Evolutionary conservation across 805 yeast genomes (phyloP).

Genomic region (Saturnispora bothae): DNA sequence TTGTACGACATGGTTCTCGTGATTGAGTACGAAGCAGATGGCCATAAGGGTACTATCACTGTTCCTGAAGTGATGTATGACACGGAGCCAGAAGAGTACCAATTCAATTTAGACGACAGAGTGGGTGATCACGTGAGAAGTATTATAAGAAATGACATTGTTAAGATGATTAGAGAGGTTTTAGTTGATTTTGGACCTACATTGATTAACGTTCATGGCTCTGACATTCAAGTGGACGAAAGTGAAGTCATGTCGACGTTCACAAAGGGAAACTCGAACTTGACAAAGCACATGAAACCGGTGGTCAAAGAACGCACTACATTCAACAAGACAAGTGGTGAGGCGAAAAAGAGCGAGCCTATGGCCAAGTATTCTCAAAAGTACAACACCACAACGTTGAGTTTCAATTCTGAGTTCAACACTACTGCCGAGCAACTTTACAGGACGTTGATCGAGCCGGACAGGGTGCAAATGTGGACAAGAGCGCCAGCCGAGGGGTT

Average conservation of each 20-base stretch:
- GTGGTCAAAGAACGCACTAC: conserved; percentile 22
- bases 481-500: conserved; percentile 53
- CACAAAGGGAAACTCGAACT: conserved; percentile 41
- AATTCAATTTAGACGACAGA: conserved; percentile 58
- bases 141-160: conserved; percentile 36
- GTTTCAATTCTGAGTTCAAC: conserved; percentile 69
- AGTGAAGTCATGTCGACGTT: conserved; percentile 49
- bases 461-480: conserved; percentile 84
- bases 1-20: conserved; percentile 71
- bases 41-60: conserved; percentile 52
- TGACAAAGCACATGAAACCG: conserved; percentile 17
- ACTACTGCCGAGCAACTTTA: conserved; percentile 83
- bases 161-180: conserved; percentile 58
- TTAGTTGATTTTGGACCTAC: conserved; percentile 67
- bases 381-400: conserved; percentile 73
- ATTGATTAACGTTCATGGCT: conserved; percentile 64
- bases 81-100: conserved; percentile 74
- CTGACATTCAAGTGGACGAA: conserved; percentile 76
- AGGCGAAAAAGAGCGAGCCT: conserved; percentile 11
- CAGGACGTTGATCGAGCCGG: conserved; percentile 63
- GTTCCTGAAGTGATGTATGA: conserved; percentile 94
- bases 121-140: conserved; percentile 47
- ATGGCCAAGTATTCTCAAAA: conserved; percentile 34
- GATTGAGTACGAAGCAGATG: conserved; percentile 26
- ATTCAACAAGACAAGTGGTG: conserved; percentile 17